Base-by-base conservation (phyloP, 2,329 filamentous ascomycete genomes). In the Pyrenochaeta sp. region DNA sequence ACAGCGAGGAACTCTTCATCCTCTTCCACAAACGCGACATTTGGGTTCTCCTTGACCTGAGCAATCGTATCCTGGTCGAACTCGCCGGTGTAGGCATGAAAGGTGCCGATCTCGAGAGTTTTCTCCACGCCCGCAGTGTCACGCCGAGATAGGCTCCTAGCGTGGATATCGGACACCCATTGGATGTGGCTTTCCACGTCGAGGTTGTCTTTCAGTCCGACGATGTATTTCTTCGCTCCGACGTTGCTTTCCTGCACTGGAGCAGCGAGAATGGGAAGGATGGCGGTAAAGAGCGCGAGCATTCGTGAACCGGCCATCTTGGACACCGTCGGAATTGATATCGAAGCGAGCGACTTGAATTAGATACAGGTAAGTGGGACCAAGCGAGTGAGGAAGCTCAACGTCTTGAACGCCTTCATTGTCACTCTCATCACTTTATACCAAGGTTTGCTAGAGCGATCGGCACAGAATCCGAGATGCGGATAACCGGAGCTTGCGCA, bases 11-110 rank as follows among this genome's bases (percentile, higher is more conserved):
- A 27, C 23, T 27, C 23, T 9, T 27, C 23, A 27, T 27, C 23
- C 23, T 27, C 23, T 27, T 27, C 23, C 23, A 27, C 23, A 27
- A 27, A 27, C 4, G 23, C 23, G 23, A 63, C 60, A 47, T 61
- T 49, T 33, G 56, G 51, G 56, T 48, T 64, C 31, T 51, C 61
- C 48, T 56, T 75, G 60, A 82, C 79, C 58, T 73, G 67, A 37
- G 69, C 72, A 29, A 79, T 72, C 18, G 74, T 81, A 30, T 68
- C 72, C n/a, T 75, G 75, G 58, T 82, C 79, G 54, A 83, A 81
- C 35, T 77, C 73, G 31, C 78, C 80, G 11, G 77, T 68, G 48
- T 83, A 82, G 15, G 71, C 80, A 43, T 77, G 77, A 65, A 78
- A 81, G 41, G 71, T 65, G 35, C 72, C 64, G 61, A 82, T 77